These are phyloP conservation scores for Trichomonascaceae sp. DNA, from an alignment of 1,139 yeast species.

Conservation along the genomic window DNA sequence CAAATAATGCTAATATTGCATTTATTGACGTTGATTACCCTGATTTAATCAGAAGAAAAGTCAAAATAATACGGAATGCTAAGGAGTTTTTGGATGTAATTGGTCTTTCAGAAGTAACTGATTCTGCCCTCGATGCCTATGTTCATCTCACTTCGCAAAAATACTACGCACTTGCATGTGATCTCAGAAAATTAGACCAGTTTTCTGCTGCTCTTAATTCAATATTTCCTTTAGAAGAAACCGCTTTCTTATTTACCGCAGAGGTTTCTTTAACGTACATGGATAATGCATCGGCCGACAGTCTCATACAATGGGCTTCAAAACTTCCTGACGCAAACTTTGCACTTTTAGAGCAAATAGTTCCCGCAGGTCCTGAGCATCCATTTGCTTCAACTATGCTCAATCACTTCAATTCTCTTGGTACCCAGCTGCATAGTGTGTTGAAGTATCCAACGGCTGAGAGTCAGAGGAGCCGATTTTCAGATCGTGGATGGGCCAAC, in stretches of 20 bases:
- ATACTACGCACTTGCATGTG: constrained; percentile 67
- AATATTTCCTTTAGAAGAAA: constrained; percentile 27
- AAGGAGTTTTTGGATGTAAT: constrained; percentile 44
- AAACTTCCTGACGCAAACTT: constrained; percentile 51
- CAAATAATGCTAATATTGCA: constrained; percentile 31
- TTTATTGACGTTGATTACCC: constrained; percentile 76
- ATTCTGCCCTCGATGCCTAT: background rate
- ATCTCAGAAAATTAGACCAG: constrained; percentile 46
- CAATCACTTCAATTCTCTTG: constrained; percentile 58
- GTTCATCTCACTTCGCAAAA: constrained; percentile 33
- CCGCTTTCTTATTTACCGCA: constrained; percentile 59
- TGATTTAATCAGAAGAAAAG: constrained; percentile 53
- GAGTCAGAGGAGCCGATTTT: constrained; percentile 49
- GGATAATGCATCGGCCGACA: constrained; percentile 64
- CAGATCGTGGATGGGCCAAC: constrained; percentile 39
- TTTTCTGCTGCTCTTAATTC: constrained; percentile 39
- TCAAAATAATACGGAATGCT: constrained; percentile 44
- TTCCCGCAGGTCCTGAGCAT: constrained; percentile 57
- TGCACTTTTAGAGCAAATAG: constrained; percentile 61
- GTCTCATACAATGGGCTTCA: constrained; percentile 49
- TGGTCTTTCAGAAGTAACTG: constrained; percentile 28
- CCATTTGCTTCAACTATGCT: constrained; percentile 75
- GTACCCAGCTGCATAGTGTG: constrained; percentile 69
- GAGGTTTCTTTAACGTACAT: constrained; percentile 82
- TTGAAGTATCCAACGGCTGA: constrained; percentile 47